Evolutionary conservation across 352 stramenopile species (phyloP).

Genomic region (Globisporangium iwayamae): DNA sequence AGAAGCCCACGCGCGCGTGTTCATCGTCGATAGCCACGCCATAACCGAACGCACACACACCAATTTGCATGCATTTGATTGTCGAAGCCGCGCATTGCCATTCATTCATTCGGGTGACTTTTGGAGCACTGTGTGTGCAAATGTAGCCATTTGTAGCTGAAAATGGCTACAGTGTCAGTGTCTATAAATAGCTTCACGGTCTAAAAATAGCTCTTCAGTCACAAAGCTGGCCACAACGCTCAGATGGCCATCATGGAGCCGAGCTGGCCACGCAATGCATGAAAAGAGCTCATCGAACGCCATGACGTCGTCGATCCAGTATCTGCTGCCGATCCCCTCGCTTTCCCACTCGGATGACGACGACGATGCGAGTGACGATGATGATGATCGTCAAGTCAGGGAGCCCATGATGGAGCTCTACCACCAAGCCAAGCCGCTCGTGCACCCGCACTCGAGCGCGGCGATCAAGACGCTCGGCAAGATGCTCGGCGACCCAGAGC

Average conservation of each 20-base stretch:
- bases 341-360: slow-evolving; percentile 1
- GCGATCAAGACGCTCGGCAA: slow-evolving; percentile 51
- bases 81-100: neutral
- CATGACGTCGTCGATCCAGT: slow-evolving; percentile 12
- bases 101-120: neutral
- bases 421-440: slow-evolving; percentile 46
- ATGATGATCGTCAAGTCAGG: neutral
- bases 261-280: neutral
- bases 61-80: neutral
- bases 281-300: neutral
- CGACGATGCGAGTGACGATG: slow-evolving; percentile 3
- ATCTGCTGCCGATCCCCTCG: slow-evolving; percentile 10
- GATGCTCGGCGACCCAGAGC: slow-evolving; percentile 38
- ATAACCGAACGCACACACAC: neutral
- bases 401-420: slow-evolving; percentile 31
- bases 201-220: neutral
- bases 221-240: neutral
- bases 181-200: neutral
- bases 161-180: neutral
- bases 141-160: neutral
- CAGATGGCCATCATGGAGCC: neutral
- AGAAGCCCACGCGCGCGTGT: neutral
- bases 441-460: slow-evolving; percentile 59
- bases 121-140: neutral
- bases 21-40: neutral